Evolutionary conservation across 805 yeast genomes (phyloP).

Genomic region (Ogataea wickerhamii): DNA sequence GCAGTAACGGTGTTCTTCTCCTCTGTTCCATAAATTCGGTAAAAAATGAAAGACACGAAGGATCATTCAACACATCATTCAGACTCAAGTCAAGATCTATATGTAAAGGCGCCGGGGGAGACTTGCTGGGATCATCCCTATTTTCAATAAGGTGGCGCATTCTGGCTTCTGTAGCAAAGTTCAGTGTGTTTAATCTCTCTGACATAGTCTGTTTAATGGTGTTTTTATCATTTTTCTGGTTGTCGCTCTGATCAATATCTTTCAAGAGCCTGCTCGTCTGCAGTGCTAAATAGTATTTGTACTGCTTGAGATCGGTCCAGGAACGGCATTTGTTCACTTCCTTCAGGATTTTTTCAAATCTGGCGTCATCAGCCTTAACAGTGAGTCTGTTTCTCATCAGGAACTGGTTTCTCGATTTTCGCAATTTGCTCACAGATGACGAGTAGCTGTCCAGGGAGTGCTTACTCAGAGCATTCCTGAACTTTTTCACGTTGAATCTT

Average conservation of each 20-base stretch:
- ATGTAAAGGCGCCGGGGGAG: constrained; percentile 8
- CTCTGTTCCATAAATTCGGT: constrained; percentile 55
- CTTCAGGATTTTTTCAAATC: constrained; percentile 39
- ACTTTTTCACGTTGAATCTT: constrained; percentile 65
- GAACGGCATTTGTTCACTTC: constrained; percentile 33
- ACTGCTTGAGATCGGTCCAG: constrained; percentile 44
- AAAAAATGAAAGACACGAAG: constrained; percentile 46
- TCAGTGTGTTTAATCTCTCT: constrained; percentile 20
- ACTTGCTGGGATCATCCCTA: constrained; percentile 4
- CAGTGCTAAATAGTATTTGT: constrained; percentile 43
- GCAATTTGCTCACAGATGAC: constrained; percentile 1
- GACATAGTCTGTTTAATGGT: constrained; percentile 10
- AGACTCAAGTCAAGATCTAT: constrained; percentile 31
- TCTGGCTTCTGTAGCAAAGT: constrained; percentile 20
- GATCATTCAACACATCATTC: constrained; percentile 44
- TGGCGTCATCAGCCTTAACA: constrained; percentile 37
- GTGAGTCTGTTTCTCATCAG: constrained; percentile 34
- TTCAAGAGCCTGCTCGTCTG: constrained; percentile 42
- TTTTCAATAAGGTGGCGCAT: constrained; percentile 12
- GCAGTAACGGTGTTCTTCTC: constrained; percentile 43
- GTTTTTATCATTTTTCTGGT: constrained; percentile 1
- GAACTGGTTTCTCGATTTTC: constrained; percentile 14
- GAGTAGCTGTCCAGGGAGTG: constrained; percentile 41
- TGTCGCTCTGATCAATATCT: constrained; percentile 26
- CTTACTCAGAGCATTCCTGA: constrained; percentile 65